Evolutionary conservation across 768 basidiomycete species (phyloP).

Genomic region (Leccinum subgranulosum): DNA sequence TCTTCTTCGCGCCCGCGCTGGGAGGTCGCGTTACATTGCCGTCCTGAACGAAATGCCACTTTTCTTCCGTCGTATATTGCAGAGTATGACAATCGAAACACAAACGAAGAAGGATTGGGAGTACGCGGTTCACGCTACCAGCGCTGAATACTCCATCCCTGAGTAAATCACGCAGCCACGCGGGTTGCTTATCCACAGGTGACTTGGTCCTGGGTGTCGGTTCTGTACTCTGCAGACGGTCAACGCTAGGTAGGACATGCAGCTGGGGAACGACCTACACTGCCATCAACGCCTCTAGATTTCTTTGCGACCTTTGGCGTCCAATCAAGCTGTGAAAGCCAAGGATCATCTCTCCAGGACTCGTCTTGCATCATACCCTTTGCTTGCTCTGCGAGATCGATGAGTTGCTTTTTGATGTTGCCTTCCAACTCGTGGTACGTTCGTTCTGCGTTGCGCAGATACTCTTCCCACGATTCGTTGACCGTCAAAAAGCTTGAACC

Average conservation of each 20-base stretch:
- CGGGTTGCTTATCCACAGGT: too few relatives aligned
- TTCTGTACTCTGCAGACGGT: too few relatives aligned
- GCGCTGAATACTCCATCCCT: background rate
- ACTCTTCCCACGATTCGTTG: too few relatives aligned
- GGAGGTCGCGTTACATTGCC: too few relatives aligned
- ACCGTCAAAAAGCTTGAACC: too few relatives aligned
- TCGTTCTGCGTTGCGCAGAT: conserved; percentile 30
- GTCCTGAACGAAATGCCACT: too few relatives aligned
- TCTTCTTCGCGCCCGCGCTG: conserved; percentile 39
- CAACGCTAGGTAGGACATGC: too few relatives aligned
- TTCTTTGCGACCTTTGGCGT: conserved; percentile 77
- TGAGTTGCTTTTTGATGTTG: conserved; percentile 42
- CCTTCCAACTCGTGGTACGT: conserved; percentile 70
- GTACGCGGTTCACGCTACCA: conserved; percentile 40
- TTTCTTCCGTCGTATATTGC: too few relatives aligned
- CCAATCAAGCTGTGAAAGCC: conserved; percentile 99
- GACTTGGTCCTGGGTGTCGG: too few relatives aligned
- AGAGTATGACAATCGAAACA: conserved; percentile 63
- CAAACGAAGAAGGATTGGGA: too few relatives aligned
- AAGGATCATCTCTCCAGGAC: conserved; percentile 62
- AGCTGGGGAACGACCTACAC: too few relatives aligned
- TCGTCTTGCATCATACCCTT: conserved; percentile 46
- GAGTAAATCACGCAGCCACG: too few relatives aligned
- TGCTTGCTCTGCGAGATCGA: conserved; percentile 63
- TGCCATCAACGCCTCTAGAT: conserved; percentile 18